Conservation (phyloP, 2,329 filamentous ascomycete genomes). For the Epichloe scottii region DNA sequence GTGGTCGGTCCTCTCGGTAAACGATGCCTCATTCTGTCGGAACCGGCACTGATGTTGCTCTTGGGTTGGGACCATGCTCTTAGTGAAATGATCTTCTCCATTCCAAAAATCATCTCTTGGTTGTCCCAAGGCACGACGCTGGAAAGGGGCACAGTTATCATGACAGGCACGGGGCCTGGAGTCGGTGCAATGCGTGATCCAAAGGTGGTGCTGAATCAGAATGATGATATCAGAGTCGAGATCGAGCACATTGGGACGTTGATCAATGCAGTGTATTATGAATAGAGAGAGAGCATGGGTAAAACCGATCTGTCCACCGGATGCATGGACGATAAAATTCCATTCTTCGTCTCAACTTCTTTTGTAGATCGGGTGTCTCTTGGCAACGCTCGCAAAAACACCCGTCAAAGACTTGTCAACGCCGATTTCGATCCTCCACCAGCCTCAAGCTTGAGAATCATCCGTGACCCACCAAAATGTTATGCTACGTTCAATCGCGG, state of each 20-base stretch:
- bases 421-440: no score
- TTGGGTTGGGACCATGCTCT: background rate
- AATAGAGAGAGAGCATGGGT: constrained; percentile 9
- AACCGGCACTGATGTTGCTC: background rate
- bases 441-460: no score
- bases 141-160: constrained; percentile 47
- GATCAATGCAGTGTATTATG: constrained; percentile 25
- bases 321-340: no score
- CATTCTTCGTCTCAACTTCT: no score
- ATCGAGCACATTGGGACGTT: constrained; percentile 25
- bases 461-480: no score
- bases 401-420: no score
- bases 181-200: constrained; percentile 29
- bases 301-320: no score
- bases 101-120: constrained; percentile 43
- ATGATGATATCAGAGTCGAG: constrained; percentile 26
- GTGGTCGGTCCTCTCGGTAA: background rate
- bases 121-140: constrained; percentile 47
- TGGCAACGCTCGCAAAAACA: no score
- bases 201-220: constrained; percentile 23
- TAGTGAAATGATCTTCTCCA: constrained; percentile 42
- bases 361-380: no score
- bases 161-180: constrained; percentile 42
- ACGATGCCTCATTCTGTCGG: background rate
- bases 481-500: no score